Evolutionary conservation across 1,139 yeast genomes (phyloP), one percentile per base, ranked within the genome.

Genomic region (Hyphopichia khmerensis): DNA sequence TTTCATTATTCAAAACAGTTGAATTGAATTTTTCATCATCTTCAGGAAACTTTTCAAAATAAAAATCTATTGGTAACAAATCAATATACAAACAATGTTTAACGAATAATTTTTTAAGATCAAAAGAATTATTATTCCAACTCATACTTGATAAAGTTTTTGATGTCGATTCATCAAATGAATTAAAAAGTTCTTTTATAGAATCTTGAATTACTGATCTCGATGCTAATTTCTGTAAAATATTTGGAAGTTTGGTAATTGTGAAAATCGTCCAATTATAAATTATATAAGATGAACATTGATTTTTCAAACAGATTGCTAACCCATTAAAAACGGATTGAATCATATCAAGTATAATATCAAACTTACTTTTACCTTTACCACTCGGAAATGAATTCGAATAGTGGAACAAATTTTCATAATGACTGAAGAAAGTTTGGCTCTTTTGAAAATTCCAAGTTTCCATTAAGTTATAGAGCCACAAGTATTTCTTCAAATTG

Each of bases 71-170:
- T 26, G 77, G 69, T 16, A 80, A 65, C n/a, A 62, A 40, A 38
- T 62, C 59, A 44, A 64, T 59, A 44, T 58, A 57, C 10, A 67
- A 56, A 47, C 84, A 72, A 14, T 79, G 69, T 49, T 77, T 78
- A 17, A 83, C 57, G 43, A 85, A 80, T 16, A 72, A 77, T 47
- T 79, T 82, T 39, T 85, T 71, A 3, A 82, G 65, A 51, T 72
- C 75, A 49, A 72, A 78, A 43, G 62, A 59, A 30, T 69, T 51
- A 35, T 43, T 19, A 8, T 44, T 43, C 51, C 51, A 15, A 49
- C 39, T 3, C 24, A 39, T 26, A 10, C 44, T 40, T 17, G 46
- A 43, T 10, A 55, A 35, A 3, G 43, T 38, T 19, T 44, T 44
- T 11, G 44, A 38, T 3, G 40, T 36, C 2, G 43, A 29, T 26